These are phyloP conservation scores for Penstemon newberryi DNA, from an alignment of 257 asterid species.

Conservation along the genomic window DNA sequence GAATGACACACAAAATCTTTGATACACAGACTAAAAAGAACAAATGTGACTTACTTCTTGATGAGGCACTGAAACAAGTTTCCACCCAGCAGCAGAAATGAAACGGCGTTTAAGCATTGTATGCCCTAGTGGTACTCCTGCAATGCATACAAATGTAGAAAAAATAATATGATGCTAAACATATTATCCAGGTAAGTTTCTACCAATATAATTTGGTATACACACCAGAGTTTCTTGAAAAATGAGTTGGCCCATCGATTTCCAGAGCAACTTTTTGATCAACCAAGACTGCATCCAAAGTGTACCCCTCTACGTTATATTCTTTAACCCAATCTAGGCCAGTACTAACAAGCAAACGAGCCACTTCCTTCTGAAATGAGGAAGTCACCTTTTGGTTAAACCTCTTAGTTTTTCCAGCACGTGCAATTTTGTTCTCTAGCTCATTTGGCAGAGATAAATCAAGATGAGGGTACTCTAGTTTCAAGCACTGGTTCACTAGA, in stretches of 20 bases:
- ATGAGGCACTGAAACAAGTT: conserved; percentile 61
- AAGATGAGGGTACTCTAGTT: conserved; percentile 68
- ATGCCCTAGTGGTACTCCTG: conserved; percentile 84
- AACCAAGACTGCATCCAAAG: conserved; percentile 80
- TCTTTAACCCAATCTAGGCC: conserved; percentile 90
- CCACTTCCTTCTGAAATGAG: conserved; percentile 91
- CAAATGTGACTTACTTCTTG: conserved; percentile 62
- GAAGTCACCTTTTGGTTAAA: conserved; percentile 82
- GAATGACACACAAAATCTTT: background rate
- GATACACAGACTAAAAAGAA: conserved; percentile 3
- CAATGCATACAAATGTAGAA: conserved; percentile 11
- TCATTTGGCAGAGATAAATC: conserved; percentile 50
- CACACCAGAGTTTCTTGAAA: conserved; percentile 87
- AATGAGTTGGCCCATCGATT: conserved; percentile 96
- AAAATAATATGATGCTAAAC: background rate
- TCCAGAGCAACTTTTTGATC: conserved; percentile 80
- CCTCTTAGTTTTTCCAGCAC: conserved; percentile 73
- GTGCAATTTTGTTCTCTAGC: conserved; percentile 56
- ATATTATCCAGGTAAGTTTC: background rate
- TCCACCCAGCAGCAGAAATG: conserved; percentile 89
- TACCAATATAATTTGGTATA: background rate
- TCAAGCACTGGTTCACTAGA: conserved; percentile 71
- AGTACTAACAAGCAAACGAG: conserved; percentile 85
- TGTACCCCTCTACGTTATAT: conserved; percentile 70
- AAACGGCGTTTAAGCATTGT: conserved; percentile 84